phyloP scores from a whole-genome alignment of 2,329 filamentous ascomycete genomes.

The Zopfia rhizophila region DNA sequence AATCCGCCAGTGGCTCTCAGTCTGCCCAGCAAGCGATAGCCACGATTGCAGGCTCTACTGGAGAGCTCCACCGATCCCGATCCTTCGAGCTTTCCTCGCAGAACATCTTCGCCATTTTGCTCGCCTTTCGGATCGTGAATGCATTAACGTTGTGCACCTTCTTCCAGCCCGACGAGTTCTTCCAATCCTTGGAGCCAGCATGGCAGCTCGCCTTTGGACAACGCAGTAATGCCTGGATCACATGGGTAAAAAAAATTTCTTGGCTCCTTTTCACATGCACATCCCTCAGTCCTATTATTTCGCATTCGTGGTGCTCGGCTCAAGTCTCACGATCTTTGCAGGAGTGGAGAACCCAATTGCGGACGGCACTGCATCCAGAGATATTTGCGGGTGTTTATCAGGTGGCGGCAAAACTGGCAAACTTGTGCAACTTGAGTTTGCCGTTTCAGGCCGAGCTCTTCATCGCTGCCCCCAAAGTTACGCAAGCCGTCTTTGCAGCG shows the following conservation, averaged over 20 bases:
- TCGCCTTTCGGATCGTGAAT: constrained; percentile 82
- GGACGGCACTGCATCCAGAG: constrained; percentile 90
- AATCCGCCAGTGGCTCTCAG: constrained; percentile 32
- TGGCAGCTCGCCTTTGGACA: constrained; percentile 87
- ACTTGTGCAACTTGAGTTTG: constrained; percentile 63
- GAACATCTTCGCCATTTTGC: constrained; percentile 47
- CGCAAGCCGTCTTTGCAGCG: constrained; percentile 82
- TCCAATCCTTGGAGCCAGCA: constrained; percentile 93
- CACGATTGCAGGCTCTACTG: constrained; percentile 40
- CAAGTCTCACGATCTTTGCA: constrained; percentile 56
- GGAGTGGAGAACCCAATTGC: constrained; percentile 92
- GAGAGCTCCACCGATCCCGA: constrained; percentile 28
- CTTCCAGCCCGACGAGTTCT: constrained; percentile 98
- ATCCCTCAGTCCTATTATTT: neutral
- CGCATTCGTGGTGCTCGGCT: constrained; percentile 8
- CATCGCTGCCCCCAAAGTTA: constrained; percentile 75
- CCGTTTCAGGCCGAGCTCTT: constrained; percentile 73
- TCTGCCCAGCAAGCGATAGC: constrained; percentile 26
- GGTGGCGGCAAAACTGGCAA: constrained; percentile 66
- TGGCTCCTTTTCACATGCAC: constrained; percentile 24
- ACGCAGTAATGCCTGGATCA: constrained; percentile 86
- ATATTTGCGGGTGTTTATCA: constrained; percentile 83
- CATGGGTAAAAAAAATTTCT: constrained; percentile 75
- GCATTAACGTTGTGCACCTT: constrained; percentile 84
- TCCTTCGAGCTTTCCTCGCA: constrained; percentile 35